Percentiles rank a stretch among this genome's conserved stretches.
These are phyloP conservation scores for Schizochytrium sp. DNA, from an alignment of 108 stramenopile species.

Conservation along the genomic window DNA sequence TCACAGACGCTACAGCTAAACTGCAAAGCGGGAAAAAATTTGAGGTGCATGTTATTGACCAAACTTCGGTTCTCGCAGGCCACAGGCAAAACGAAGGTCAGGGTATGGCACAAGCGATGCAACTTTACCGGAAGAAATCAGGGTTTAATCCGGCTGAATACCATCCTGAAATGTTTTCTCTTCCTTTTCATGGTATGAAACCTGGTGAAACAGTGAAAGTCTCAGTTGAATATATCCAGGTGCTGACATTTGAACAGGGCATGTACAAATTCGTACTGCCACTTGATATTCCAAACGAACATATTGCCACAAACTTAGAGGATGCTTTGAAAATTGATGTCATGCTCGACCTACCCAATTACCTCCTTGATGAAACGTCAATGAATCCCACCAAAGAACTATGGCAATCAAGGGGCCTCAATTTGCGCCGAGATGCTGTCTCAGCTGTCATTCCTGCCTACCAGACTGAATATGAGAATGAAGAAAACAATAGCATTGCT, in stretches of 20 bases:
- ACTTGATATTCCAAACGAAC: background rate
- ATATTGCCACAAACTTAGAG: background rate
- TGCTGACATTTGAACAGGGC: background rate
- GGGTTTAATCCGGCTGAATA: conserved; percentile 1
- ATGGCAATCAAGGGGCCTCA: background rate
- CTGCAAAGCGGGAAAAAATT: background rate
- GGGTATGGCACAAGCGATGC: conserved; percentile 50
- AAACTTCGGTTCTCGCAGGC: conserved; percentile 29
- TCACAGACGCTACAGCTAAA: background rate
- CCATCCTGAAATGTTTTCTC: conserved; percentile 30
- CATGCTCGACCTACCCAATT: background rate
- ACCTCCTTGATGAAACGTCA: background rate
- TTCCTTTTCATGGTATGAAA: conserved; percentile 20
- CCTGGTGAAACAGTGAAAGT: background rate
- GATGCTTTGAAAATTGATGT: background rate
- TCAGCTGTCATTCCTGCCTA: background rate
- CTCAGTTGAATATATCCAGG: conserved; percentile 15
- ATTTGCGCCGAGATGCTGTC: background rate
- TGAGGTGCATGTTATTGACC: conserved; percentile 2
- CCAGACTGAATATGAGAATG: too few relatives aligned
- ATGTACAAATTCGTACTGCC: conserved; percentile 15
- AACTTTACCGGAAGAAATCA: conserved; percentile 34
- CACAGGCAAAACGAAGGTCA: conserved; percentile 32
- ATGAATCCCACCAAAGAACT: background rate
- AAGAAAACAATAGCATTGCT: too few relatives aligned